Evolutionary conservation across 331 rosid species (phyloP).

Genomic region (Stylosanthes scabra): DNA sequence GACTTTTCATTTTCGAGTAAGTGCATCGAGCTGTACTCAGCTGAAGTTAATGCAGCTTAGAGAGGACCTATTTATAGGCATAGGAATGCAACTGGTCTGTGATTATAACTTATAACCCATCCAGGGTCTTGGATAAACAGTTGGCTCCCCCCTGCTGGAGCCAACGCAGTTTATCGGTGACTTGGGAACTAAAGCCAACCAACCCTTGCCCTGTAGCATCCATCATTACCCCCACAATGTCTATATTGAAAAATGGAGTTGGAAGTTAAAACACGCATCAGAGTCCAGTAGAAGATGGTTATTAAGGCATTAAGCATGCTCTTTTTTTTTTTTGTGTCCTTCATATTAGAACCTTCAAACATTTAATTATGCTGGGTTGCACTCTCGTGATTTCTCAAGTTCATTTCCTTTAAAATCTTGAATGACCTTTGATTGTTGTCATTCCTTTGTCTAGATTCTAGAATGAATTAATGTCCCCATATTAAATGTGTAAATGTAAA

Average conservation of each 20-base stretch:
- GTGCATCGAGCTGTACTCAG: constrained; percentile 6
- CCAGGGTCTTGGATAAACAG: constrained; percentile 14
- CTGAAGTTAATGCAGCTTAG: constrained; percentile 13
- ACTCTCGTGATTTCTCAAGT: constrained; percentile 1
- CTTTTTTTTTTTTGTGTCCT: neutral
- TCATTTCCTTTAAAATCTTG: constrained; percentile 3
- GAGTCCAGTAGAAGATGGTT: neutral
- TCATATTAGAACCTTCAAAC: neutral
- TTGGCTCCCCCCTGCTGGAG: neutral
- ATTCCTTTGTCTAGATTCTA: neutral
- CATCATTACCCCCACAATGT: constrained; percentile 13
- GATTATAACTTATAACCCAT: constrained; percentile 8
- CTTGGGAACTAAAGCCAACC: constrained; percentile 16
- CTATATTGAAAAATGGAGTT: constrained; percentile 18
- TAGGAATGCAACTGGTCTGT: constrained; percentile 19
- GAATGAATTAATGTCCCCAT: neutral
- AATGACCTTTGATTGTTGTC: constrained; percentile 6
- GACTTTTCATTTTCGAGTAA: constrained; percentile 11
- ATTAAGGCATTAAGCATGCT: neutral
- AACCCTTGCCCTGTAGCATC: neutral
- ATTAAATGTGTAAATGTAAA: neutral
- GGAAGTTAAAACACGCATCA: constrained; percentile 17
- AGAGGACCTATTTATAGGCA: neutral
- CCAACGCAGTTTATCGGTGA: neutral
- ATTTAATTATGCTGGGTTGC: constrained; percentile 8